phyloP scores from a whole-genome alignment of 805 yeast genomes.

The Pichia gijzeniarum region DNA sequence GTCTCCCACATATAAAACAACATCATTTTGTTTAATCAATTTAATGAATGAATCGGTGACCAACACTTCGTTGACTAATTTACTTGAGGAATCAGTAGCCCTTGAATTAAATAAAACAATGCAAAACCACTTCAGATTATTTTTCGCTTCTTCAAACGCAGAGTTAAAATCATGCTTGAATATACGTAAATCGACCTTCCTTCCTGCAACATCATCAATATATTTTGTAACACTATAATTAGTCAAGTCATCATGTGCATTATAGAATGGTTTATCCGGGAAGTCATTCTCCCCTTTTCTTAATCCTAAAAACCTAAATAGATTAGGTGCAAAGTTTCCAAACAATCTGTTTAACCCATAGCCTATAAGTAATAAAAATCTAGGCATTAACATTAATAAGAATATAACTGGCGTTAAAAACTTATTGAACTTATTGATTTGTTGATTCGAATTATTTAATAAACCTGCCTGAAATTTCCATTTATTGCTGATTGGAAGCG shows the following conservation, averaged over 20 bases:
- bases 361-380: conserved; percentile 32
- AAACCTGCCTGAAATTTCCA: conserved; percentile 33
- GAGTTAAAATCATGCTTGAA: conserved; percentile 36
- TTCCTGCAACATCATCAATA: conserved; percentile 20
- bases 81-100: conserved; percentile 33
- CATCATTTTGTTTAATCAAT: conserved; percentile 34
- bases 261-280: conserved; percentile 27
- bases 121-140: conserved; percentile 44
- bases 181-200: conserved; percentile 23
- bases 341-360: conserved; percentile 33
- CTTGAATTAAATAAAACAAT: conserved; percentile 45
- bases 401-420: conserved; percentile 38
- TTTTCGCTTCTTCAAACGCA: conserved; percentile 34
- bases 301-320: conserved; percentile 25
- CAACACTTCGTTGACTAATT: conserved; percentile 21
- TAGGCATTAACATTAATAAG: conserved; percentile 51
- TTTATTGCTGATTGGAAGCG: conserved; percentile 29
- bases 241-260: conserved; percentile 16
- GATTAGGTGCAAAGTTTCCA: conserved; percentile 31
- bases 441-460: conserved; percentile 3
- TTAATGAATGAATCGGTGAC: conserved; percentile 36
- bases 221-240: conserved; percentile 15
- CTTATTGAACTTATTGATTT: background rate
- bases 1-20: conserved; percentile 60
- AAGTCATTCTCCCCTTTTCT: conserved; percentile 26